Evolutionary conservation across 192 early-diverging fungal genomes (phyloP).

Genomic region (Rhizophagus clarus): DNA sequence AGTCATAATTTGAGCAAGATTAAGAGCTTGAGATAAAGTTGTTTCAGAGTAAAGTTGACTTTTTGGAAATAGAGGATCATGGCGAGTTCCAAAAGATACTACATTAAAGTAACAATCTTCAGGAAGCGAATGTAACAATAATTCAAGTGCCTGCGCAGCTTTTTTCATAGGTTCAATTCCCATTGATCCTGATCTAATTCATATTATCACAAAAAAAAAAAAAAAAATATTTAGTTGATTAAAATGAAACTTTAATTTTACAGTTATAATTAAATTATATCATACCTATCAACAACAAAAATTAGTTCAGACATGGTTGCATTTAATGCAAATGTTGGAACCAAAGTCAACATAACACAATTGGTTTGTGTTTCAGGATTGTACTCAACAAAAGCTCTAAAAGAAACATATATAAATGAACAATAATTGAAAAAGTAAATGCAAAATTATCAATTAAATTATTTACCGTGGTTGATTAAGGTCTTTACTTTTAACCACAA

Average conservation of each 20-base stretch:
- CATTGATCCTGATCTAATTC: conserved; percentile 62
- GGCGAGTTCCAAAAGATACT: conserved; percentile 45
- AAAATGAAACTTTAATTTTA: background rate
- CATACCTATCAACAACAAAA: conserved; percentile 48
- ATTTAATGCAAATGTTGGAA: conserved; percentile 31
- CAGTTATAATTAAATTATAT: no score
- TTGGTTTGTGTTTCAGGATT: conserved; percentile 24
- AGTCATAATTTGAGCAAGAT: conserved; percentile 35
- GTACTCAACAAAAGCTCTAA: conserved; percentile 32
- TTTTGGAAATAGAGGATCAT: conserved; percentile 41
- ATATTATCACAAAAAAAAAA: conserved; percentile 27
- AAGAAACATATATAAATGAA: background rate
- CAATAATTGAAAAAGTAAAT: background rate
- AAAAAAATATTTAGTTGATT: background rate
- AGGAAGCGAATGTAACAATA: conserved; percentile 54
- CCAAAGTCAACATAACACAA: conserved; percentile 33
- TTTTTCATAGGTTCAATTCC: conserved; percentile 40
- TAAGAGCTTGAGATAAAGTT: conserved; percentile 40
- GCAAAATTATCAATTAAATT: background rate
- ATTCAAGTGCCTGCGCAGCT: conserved; percentile 40
- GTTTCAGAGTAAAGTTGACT: conserved; percentile 43
- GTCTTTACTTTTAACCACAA: conserved; percentile 36
- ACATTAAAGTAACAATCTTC: conserved; percentile 51
- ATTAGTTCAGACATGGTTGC: conserved; percentile 36
- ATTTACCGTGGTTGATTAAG: conserved; percentile 37